A percentile compares a stretch with the other conserved stretches of the same genome.
phyloP scores from a whole-genome alignment of 1,139 yeast genomes.

The Eremothecium cymbalariae region DNA sequence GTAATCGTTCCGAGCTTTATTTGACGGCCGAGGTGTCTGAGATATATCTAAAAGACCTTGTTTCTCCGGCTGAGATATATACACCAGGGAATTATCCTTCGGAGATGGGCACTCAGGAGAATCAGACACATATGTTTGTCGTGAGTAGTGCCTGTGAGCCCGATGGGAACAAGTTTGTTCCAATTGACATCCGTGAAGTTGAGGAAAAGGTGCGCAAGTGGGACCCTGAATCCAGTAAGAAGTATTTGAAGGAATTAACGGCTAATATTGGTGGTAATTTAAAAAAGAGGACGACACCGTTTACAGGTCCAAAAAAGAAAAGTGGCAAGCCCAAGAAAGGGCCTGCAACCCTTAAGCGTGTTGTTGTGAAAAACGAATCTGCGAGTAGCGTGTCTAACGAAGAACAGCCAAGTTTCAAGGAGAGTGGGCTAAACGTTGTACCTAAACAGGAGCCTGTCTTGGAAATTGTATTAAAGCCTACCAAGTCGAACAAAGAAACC shows the following conservation, averaged over 20 bases:
- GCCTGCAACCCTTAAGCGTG: neutral
- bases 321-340: neutral
- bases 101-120: neutral
- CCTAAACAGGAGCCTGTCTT: too few relatives aligned
- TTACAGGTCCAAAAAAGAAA: neutral
- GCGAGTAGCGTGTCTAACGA: too few relatives aligned
- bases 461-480: too few relatives aligned
- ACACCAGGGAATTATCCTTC: constrained; percentile 11
- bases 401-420: too few relatives aligned
- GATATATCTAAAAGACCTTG: constrained; percentile 24
- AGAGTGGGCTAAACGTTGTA: too few relatives aligned
- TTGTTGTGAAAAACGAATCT: constrained; percentile 1
- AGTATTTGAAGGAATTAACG: constrained; percentile 19
- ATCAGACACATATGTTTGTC: constrained; percentile 12
- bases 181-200: constrained; percentile 17
- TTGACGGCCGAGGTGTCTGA: constrained; percentile 30
- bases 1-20: constrained; percentile 23
- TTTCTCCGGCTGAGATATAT: constrained; percentile 19
- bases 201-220: constrained; percentile 15
- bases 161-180: constrained; percentile 14
- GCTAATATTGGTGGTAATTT: neutral
- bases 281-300: neutral
- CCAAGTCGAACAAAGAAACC: too few relatives aligned
- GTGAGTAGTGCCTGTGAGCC: constrained; percentile 21
- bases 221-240: constrained; percentile 24